Percentiles rank a stretch among this genome's conserved stretches.
Evolutionary conservation across 1,284 basidiomycete species (phyloP).

Genomic region (Pseudozyma sp.): DNA sequence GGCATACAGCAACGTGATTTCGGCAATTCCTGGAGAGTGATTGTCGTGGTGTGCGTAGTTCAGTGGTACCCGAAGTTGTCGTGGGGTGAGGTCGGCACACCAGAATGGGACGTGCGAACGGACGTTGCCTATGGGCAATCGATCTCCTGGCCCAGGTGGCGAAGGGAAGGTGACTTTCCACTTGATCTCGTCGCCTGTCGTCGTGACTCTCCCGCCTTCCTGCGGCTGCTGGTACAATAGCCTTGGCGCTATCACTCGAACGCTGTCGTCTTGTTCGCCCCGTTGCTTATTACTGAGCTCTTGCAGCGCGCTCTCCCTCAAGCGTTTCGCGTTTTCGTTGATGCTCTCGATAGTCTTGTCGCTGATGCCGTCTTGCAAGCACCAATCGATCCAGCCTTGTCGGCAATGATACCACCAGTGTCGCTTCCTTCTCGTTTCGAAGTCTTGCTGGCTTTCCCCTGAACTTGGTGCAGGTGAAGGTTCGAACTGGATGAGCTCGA

Average conservation of each 20-base stretch:
- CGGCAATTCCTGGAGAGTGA: slow-evolving; percentile 35
- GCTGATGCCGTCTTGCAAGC: slow-evolving; percentile 36
- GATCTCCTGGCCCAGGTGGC: slow-evolving; percentile 1
- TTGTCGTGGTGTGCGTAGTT: slow-evolving; percentile 43
- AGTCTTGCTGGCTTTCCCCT: slow-evolving; percentile 31
- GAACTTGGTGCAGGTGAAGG: slow-evolving; percentile 6
- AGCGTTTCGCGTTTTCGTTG: slow-evolving; percentile 33
- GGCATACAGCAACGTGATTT: slow-evolving; percentile 48
- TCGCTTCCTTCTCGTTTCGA: slow-evolving; percentile 26
- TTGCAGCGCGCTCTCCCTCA: slow-evolving; percentile 21
- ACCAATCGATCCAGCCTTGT: slow-evolving; percentile 59
- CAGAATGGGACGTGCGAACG: slow-evolving; percentile 50
- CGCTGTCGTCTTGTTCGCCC: slow-evolving; percentile 2
- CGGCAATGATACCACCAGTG: slow-evolving; percentile 55
- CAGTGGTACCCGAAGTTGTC: slow-evolving; percentile 32
- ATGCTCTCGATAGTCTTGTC: slow-evolving; percentile 39
- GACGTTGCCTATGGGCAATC: slow-evolving; percentile 13
- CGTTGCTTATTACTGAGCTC: slow-evolving; percentile 6
- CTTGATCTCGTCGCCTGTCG: slow-evolving; percentile 35
- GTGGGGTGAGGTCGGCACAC: slow-evolving; percentile 53
- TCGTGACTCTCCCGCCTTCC: slow-evolving; percentile 42
- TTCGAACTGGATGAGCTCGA: slow-evolving; percentile 58
- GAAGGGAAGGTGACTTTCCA: slow-evolving; percentile 58
- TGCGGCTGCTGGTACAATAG: slow-evolving; percentile 28
- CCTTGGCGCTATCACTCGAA: slow-evolving; percentile 13